Evolutionary conservation across 169 alveolate genomes (phyloP), one percentile per base, ranked within the genome.

Genomic region (Plasmodium reichenowi): DNA sequence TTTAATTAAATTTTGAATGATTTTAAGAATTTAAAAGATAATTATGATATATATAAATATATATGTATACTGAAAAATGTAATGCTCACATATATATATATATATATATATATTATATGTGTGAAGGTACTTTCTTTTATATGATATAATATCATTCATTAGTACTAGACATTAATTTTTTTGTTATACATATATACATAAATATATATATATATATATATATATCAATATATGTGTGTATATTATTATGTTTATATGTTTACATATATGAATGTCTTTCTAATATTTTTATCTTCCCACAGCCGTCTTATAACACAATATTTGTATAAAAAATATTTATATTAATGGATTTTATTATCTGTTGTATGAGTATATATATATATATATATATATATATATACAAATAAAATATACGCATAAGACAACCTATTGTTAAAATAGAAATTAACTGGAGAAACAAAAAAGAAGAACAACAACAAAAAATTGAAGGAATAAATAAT

Each of bases 1-100:
- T 80, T 80, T 47, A 80, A 80, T 68, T 62, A 67, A 80, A 43
- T 38, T 48, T 56, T 80, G 26, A 80, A 80, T 80, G 15, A 78
- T 66, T 66, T 47, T 38, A 67, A 17, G 29, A 48, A 47, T 75
- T 75, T 52, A 63, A 47, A 74, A 63, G 64, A 32, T 59, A 52
- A 29, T 52, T 50, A 13, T 13, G 17, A 45, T 22, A 45, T 68
- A 68, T n/a, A 29, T 45, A 15, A 26, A 22, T 70, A 48, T 24
- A 38, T 70, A 20, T 24, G 26, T 15, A 60, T 20, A 60, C 20
- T 54, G 20, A n/a, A 54, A 20, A 54, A 54, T 5, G 63, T 12
- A 29, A 54, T 54, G 3, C 17, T 54, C 20, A 54, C 17, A 54
- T 13, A 54, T n/a, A 54, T 54, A 9, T 54, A 9, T 12, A 54